Evolutionary conservation across 805 yeast genomes (phyloP), one percentile per base, ranked within the genome.

Genomic region (Tetrapisispora fleetii): DNA sequence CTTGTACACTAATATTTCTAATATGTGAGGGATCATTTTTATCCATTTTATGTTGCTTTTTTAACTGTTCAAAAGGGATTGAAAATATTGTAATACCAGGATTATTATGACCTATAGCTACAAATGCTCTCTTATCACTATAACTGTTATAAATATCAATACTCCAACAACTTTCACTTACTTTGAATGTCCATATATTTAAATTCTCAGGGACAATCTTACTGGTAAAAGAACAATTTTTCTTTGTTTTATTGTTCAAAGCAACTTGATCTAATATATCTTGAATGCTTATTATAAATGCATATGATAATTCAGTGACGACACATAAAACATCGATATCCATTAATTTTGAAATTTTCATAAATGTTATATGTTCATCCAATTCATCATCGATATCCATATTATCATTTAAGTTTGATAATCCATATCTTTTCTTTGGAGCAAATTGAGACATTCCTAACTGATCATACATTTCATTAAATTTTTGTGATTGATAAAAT

Each of bases 251-350:
- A 37, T 14, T 5, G 9, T 37, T 27, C 6, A 22, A 22, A 14
- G 10, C 27, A 16, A 28, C 19, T 42, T 33, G n/a, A 14, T 56
- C 54, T 18, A 67, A 43, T 0, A 78, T 51, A 2, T 59, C 56
- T 5, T 59, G 61, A 1, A 72, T 49, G 46, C 69, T 59, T 56
- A 55, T 70, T 0, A 81, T 50, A 43, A 75, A 50, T 0, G 72
- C 68, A 7, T 74, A 54, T 0, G 87, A 87, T 58, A 78, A 79
- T 57, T 81, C 87, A 16, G 69, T 54, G 42, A 82, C 77, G 3
- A 70, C 70, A 1, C 69, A 72, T 7, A 84, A 49, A 0, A 76
- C 73, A 47, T 74, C 76, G 17, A 58, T 55, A 1, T 64, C 69
- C 21, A 63, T 52, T 50, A 79, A 69, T 21, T 48, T 53, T 0